Evolutionary conservation across 2,329 filamentous ascomycete species (phyloP).

Genomic region (Claviceps sp.): DNA sequence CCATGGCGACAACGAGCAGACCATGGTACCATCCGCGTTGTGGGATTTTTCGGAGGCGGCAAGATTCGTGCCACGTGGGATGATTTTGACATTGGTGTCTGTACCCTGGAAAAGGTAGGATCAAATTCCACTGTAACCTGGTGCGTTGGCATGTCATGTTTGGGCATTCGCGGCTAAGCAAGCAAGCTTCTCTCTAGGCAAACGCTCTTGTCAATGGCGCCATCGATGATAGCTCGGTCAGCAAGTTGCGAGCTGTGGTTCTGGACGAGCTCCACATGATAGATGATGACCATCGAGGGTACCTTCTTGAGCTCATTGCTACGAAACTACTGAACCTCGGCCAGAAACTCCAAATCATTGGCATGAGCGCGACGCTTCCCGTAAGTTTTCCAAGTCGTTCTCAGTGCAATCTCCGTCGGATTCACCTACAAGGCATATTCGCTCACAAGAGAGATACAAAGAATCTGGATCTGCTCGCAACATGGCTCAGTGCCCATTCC

Average conservation of each 20-base stretch:
- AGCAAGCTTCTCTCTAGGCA: conserved; percentile 32
- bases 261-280: conserved; percentile 76
- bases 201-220: conserved; percentile 62
- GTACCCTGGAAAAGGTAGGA: conserved; percentile 59
- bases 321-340: conserved; percentile 60
- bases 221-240: conserved; percentile 55
- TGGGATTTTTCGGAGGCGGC: conserved; percentile 63
- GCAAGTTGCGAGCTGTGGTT: conserved; percentile 52
- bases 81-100: conserved; percentile 66
- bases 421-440: background rate
- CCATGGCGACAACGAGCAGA: conserved; percentile 42
- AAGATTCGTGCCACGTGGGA: conserved; percentile 54
- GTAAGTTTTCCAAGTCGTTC: conserved; percentile 26
- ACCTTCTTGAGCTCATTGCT: conserved; percentile 60
- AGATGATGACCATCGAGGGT: conserved; percentile 62
- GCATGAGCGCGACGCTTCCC: conserved; percentile 68
- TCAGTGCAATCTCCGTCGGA: background rate
- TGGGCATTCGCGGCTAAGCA: background rate
- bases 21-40: conserved; percentile 48
- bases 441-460: conserved; percentile 16
- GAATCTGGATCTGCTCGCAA: conserved; percentile 57
- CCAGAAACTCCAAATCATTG: conserved; percentile 55
- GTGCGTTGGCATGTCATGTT: background rate
- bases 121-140: background rate
- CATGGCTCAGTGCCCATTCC: conserved; percentile 57